Percentiles rank a stretch among this genome's conserved stretches.
Evolutionary conservation across 2,329 filamentous ascomycete genomes (phyloP).

Genomic region (Claviceps capensis): DNA sequence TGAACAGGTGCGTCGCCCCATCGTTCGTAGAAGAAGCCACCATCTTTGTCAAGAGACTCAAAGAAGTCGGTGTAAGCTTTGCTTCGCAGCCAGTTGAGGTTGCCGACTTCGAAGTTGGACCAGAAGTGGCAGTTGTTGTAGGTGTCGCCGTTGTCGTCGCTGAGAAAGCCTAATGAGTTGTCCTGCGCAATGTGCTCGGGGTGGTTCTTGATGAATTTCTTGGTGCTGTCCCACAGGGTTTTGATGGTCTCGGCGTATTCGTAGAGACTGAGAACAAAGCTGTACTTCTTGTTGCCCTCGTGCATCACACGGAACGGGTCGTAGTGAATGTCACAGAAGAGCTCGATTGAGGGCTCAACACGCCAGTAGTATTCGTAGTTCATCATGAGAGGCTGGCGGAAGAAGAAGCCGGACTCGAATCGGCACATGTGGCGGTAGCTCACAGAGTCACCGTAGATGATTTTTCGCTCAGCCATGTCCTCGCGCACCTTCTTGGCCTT

Average conservation of each 20-base stretch:
- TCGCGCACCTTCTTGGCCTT: slow-evolving; percentile 82
- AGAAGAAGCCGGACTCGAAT: slow-evolving; percentile 98
- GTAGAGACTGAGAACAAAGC: slow-evolving; percentile 87
- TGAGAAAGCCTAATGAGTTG: slow-evolving; percentile 85
- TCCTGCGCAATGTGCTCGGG: slow-evolving; percentile 74
- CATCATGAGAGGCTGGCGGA: slow-evolving; percentile 82
- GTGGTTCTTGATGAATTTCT: slow-evolving; percentile 83
- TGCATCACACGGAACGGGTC: slow-evolving; percentile 96
- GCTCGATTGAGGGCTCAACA: slow-evolving; percentile 90
- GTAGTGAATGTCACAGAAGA: slow-evolving; percentile 90
- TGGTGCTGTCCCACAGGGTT: slow-evolving; percentile 87
- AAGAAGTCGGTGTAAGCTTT: slow-evolving; percentile 87
- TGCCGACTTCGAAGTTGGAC: slow-evolving; percentile 98
- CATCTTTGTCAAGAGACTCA: slow-evolving; percentile 71
- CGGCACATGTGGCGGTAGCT: slow-evolving; percentile 99
- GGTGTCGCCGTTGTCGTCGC: slow-evolving; percentile 76
- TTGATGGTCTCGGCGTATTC: slow-evolving; percentile 95
- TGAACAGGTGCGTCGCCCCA: slow-evolving; percentile 98
- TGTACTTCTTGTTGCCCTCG: slow-evolving; percentile 96
- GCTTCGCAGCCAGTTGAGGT: slow-evolving; percentile 83
- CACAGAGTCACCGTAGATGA: slow-evolving; percentile 95
- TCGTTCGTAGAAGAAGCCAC: slow-evolving; percentile 97
- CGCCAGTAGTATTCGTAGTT: slow-evolving; percentile 99
- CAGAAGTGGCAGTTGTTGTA: slow-evolving; percentile 99
- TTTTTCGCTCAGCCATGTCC: slow-evolving; percentile 87